Conservation (phyloP, 2,329 filamentous ascomycete genomes). For the Didymella glomerata region DNA sequence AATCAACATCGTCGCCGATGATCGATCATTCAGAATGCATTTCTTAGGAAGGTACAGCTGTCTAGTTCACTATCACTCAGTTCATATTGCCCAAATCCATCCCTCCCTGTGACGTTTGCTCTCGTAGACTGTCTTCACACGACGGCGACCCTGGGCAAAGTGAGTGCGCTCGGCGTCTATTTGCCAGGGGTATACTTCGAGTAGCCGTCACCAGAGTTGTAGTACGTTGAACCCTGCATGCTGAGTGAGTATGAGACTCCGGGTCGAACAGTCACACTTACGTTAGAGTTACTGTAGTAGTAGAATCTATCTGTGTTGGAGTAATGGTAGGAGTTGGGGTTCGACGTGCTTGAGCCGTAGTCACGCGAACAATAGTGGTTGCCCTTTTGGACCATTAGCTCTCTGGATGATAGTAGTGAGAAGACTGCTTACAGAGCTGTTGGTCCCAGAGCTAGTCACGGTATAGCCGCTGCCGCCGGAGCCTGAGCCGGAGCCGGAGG, state of each 20-base stretch:
- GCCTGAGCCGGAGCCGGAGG: not conserved
- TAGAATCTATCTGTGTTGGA: constrained; percentile 34
- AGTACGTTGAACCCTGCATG: not conserved
- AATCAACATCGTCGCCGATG: not conserved
- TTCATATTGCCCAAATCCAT: too few species aligned
- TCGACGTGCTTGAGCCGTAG: constrained; percentile 41
- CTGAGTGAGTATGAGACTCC: not conserved
- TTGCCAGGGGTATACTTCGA: not conserved
- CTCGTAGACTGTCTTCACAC: too few species aligned
- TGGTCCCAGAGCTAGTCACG: not conserved
- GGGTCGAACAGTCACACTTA: not conserved
- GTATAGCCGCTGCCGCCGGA: not conserved
- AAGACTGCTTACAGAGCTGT: not conserved
- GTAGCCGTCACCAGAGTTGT: not conserved
- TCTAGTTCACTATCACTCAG: not conserved
- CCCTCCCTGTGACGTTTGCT: too few species aligned
- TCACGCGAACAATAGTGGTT: constrained; percentile 51
- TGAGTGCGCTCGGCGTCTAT: not conserved
- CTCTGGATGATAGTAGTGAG: not conserved
- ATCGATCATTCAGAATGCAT: not conserved
- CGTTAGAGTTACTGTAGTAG: constrained; percentile 36
- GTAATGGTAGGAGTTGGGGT: constrained; percentile 49
- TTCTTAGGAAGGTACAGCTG: not conserved
- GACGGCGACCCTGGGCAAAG: too few species aligned
- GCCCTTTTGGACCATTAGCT: not conserved